phyloP scores from a whole-genome alignment of 2,329 filamentous ascomycete genomes.

The Talaromyces sp. region DNA sequence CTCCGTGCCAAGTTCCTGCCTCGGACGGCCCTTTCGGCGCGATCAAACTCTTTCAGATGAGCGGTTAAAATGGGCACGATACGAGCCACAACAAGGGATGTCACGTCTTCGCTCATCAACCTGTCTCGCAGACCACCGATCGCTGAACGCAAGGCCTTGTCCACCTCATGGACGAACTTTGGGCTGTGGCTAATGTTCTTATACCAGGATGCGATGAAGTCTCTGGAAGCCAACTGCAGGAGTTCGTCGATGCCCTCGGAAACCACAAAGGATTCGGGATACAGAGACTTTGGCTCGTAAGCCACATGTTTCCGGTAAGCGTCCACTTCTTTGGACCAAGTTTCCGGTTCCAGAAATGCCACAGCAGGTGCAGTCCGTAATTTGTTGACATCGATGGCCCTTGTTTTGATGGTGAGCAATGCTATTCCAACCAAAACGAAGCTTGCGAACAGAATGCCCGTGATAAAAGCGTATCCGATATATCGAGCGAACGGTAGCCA shows the following conservation, averaged over 20 bases:
- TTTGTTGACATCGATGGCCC: conserved; percentile 28
- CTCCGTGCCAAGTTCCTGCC: conserved; percentile 82
- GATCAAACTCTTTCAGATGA: conserved; percentile 84
- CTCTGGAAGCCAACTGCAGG: conserved; percentile 67
- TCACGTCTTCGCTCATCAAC: conserved; percentile 70
- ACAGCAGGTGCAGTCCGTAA: conserved; percentile 38
- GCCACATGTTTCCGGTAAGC: conserved; percentile 59
- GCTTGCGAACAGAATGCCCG: conserved; percentile 55
- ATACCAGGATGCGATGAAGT: conserved; percentile 90
- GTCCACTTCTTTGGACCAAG: conserved; percentile 66
- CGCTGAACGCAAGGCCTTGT: conserved; percentile 68
- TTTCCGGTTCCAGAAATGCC: conserved; percentile 55
- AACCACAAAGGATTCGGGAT: conserved; percentile 68
- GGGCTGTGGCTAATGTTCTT: conserved; percentile 73
- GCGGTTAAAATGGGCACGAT: conserved; percentile 82
- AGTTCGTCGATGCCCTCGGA: conserved; percentile 75
- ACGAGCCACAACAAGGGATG: conserved; percentile 73
- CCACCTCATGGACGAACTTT: conserved; percentile 79
- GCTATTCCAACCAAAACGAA: conserved; percentile 54
- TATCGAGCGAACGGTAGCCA: conserved; percentile 80
- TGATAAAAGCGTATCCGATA: conserved; percentile 74
- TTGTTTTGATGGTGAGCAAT: conserved; percentile 48
- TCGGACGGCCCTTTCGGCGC: conserved; percentile 79
- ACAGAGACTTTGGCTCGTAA: conserved; percentile 65
- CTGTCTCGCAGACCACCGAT: conserved; percentile 66